Conservation (phyloP, 306 rosid genomes). For the Sophora flavescens region DNA sequence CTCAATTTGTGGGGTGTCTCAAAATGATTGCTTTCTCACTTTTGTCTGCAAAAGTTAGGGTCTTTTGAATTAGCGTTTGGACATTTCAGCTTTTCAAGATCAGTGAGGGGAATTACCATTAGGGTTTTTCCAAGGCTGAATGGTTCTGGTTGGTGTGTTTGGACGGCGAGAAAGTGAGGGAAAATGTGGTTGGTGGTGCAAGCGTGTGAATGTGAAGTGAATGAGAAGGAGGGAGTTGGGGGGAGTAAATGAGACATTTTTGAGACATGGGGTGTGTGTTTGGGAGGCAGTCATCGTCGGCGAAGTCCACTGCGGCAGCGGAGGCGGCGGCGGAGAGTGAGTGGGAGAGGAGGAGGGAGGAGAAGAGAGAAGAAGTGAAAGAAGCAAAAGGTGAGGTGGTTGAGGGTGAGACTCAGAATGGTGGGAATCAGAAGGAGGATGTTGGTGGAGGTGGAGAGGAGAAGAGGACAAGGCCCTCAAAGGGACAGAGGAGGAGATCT, state of each 20-base stretch:
- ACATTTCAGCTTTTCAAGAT: slow-evolving; percentile 47
- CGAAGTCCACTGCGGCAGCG: slow-evolving; percentile 42
- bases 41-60: slow-evolving; percentile 81
- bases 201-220: slow-evolving; percentile 27
- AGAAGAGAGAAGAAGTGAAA: slow-evolving; percentile 53
- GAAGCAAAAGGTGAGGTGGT: slow-evolving; percentile 52
- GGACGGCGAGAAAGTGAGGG: slow-evolving; percentile 50
- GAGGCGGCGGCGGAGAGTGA: slow-evolving; percentile 36
- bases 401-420: slow-evolving; percentile 54
- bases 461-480: slow-evolving; percentile 53
- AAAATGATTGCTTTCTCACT: slow-evolving; percentile 81
- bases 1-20: slow-evolving; percentile 76
- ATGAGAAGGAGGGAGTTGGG: neutral
- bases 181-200: slow-evolving; percentile 52
- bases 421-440: slow-evolving; percentile 58
- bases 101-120: slow-evolving; percentile 43
- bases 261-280: slow-evolving; percentile 91
- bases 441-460: slow-evolving; percentile 57
- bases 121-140: slow-evolving; percentile 59
- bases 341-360: slow-evolving; percentile 48
- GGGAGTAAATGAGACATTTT: slow-evolving; percentile 60
- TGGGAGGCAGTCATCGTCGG: slow-evolving; percentile 63
- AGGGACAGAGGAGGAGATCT: slow-evolving; percentile 75
- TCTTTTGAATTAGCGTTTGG: slow-evolving; percentile 60
- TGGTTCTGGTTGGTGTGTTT: slow-evolving; percentile 36